A percentile compares a stretch with the other conserved stretches of the same genome.
Conservation (phyloP, 179 eudicot species). For the Nepenthes alata region DNA sequence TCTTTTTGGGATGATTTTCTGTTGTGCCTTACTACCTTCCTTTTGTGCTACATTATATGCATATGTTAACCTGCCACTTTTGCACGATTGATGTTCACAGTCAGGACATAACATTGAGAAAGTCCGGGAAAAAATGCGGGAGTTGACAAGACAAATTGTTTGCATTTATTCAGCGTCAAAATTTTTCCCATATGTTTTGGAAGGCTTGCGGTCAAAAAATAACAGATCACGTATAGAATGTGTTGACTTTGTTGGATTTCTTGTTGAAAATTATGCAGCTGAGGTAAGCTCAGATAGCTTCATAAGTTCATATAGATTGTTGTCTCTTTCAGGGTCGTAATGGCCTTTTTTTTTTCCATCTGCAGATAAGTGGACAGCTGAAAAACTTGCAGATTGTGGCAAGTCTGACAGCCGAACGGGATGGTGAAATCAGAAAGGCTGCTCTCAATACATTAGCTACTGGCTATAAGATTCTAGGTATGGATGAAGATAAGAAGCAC, state of each 20-base stretch:
- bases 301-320: background rate
- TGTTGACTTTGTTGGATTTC: slow-evolving; percentile 72
- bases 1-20: too few relatives aligned
- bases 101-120: slow-evolving; percentile 94
- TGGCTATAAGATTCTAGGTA: slow-evolving; percentile 87
- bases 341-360: background rate
- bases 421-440: slow-evolving; percentile 89
- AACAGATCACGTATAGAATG: slow-evolving; percentile 82
- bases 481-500: background rate
- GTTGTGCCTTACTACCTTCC: background rate
- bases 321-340: slow-evolving; percentile 2
- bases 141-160: slow-evolving; percentile 61
- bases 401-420: slow-evolving; percentile 81
- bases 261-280: slow-evolving; percentile 68
- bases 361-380: slow-evolving; percentile 69
- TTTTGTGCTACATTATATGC: background rate
- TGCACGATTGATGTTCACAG: slow-evolving; percentile 21
- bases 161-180: slow-evolving; percentile 69
- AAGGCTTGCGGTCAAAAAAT: slow-evolving; percentile 86
- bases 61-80: too few relatives aligned
- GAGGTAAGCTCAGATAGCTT: slow-evolving; percentile 36
- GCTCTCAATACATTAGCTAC: slow-evolving; percentile 76
- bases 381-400: slow-evolving; percentile 93
- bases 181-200: slow-evolving; percentile 69
- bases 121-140: slow-evolving; percentile 80